Evolutionary conservation across 2,329 filamentous ascomycete species (phyloP), one percentile per base, ranked within the genome.

Genomic region (Cercospora zeina): DNA sequence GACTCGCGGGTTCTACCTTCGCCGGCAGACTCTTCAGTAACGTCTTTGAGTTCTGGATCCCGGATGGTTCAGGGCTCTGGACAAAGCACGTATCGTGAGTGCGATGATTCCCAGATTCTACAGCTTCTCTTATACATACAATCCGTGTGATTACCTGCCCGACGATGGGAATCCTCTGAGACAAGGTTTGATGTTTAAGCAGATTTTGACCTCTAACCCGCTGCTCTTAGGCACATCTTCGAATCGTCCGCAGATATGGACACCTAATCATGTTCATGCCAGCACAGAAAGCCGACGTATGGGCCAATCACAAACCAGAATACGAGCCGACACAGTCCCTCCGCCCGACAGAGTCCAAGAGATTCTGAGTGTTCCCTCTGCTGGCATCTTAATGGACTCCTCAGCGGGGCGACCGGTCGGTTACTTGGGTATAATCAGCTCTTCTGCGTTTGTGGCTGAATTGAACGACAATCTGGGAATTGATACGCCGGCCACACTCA

Each of bases 401-500:
- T 53, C 19, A 9, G 53, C 54, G 19, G 30, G 27, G 7, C 34
- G 56, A 54, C 59, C 61, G 30, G 51, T 65, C 10, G 68, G 65
- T 5, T 70, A 62, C 39, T 33, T 68, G 24, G 68, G 68, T 10
- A 60, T 65, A 31, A 65, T 61, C 10, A 67, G 62, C 36, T 68
- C 66, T 3, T 50, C 64, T 49, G 63, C 67, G 11, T 62, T 68
- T 16, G 65, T 70, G 1, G 67, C 64, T 8, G 68, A 70, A 51
- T 56, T 70, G 24, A 65, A 67, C 36, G 61, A 56, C 16, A 69
- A 59, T 13, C 62, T 70, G 34, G 68, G 68, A 1, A 66, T 66
- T 19, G 54, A 57, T n/a, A 39, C 56, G 5, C 39, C 58, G 9
- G 60, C 64, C 13, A 59, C 51, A 4, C 37, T 54, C 2, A 49